A percentile compares a stretch with the other conserved stretches of the same genome.
Conservation (phyloP, 805 yeast species). For the Lipomyces sp. region DNA sequence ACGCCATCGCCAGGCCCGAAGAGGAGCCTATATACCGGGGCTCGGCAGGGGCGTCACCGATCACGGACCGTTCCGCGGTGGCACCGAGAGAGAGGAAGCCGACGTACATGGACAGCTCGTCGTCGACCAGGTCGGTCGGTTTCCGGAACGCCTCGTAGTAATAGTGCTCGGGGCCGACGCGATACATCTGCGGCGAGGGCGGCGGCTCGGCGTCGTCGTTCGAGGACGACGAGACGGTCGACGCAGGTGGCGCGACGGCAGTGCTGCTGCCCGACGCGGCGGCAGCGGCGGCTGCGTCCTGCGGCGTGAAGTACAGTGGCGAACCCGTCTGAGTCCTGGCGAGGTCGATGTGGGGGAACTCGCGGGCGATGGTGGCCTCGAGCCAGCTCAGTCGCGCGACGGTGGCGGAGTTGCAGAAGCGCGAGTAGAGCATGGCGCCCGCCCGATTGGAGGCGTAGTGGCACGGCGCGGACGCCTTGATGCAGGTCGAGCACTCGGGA, state of each 20-base stretch:
- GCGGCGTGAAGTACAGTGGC: background rate
- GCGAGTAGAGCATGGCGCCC: slow-evolving; percentile 21
- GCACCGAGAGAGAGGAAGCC: slow-evolving; percentile 25
- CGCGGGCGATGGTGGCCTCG: slow-evolving; percentile 7
- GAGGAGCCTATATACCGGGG: slow-evolving; percentile 26
- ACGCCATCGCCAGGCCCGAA: slow-evolving; percentile 20
- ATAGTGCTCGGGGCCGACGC: slow-evolving; percentile 27
- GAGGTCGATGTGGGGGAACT: slow-evolving; percentile 18
- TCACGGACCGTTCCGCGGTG: slow-evolving; percentile 23
- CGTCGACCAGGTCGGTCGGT: slow-evolving; percentile 21
- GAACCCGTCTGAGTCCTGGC: slow-evolving; percentile 14
- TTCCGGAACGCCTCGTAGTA: slow-evolving; percentile 26
- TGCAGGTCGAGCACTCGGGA: slow-evolving; percentile 26
- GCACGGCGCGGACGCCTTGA: slow-evolving; percentile 19
- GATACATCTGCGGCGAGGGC: background rate
- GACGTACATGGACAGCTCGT: slow-evolving; percentile 18
- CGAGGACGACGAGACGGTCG: background rate
- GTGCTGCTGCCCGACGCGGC: background rate
- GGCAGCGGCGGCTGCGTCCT: background rate
- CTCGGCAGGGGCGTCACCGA: slow-evolving; percentile 22
- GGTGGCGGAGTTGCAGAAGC: slow-evolving; percentile 17
- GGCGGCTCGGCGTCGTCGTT: background rate
- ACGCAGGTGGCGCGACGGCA: background rate
- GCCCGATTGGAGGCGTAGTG: slow-evolving; percentile 18
- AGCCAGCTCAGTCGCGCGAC: slow-evolving; percentile 24